Evolutionary conservation across 495 filamentous ascomycete species (phyloP), one percentile per base, ranked within the genome.

Genomic region (Ascodesmis nigricans): DNA sequence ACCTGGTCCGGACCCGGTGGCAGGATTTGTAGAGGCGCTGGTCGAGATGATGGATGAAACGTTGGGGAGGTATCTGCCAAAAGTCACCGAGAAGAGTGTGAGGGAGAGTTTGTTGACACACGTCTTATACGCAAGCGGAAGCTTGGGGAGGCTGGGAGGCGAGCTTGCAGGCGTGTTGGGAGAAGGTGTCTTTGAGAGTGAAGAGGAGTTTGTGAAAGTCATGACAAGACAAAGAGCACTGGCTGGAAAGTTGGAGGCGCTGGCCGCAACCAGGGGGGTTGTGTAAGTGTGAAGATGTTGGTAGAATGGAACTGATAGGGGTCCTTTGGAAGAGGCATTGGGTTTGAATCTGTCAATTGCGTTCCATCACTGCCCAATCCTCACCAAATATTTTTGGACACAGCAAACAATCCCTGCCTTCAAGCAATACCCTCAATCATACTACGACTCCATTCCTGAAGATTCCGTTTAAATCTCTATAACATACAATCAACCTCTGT

Each of bases 81-180:
- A 77, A 36, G 69, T 99, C 10, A 64, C 66, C 43, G 84, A 95
- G 47, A 71, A 71, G 26, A 66, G 69, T 25, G 73, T 75, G 0
- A 63, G 65, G 27, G 90, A 99, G 43, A 87, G 78, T 47, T 57
- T 99, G 36, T 57, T 95, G 2, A 99, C 83, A 0, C 90, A 99
- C 51, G 76, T 95, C 2, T 61, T 95, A 13, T 99, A 95, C 57
- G 93, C 84, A 44, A 82, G 83, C 2, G 81, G 82, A 11, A 92
- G 82, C 57, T 57, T 99, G 40, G 87, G 87, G 4, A 66, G 90
- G 18, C 57, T 95, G 0, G 90, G 90, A 4, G 82, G 79, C 1
- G 90, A 95, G 54, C 95, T 95, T 58, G 77, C 83, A 26, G 60
- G 91, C 58, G 67, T 92, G 28, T 55, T 95, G 36, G 80, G 80